Evolutionary conservation across 306 rosid genomes (phyloP).

Genomic region (apple (Malus domestica)): ASM211411v1 NC_041791.1:15301001-15301500

Average conservation of each 20-base stretch:
- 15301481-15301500: neutral
- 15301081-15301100: neutral
- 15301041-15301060: conserved; percentile 9
- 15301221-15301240: neutral
- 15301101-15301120: neutral
- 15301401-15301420: neutral
- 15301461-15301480: neutral
- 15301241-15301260: neutral
- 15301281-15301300: neutral
- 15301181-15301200: too few relatives aligned
- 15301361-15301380: too few relatives aligned
- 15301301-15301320: too few relatives aligned
- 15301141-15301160: neutral
- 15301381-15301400: neutral
- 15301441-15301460: too few relatives aligned
- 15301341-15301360: too few relatives aligned
- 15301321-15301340: too few relatives aligned
- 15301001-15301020: neutral
- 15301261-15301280: too few relatives aligned
- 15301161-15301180: neutral
- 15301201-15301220: neutral
- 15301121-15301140: neutral
- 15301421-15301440: neutral
- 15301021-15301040: conserved; percentile 11
- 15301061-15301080: neutral